Base-by-base conservation (phyloP, 2,329 filamentous ascomycete genomes). In the Penicillium expansum region DNA sequence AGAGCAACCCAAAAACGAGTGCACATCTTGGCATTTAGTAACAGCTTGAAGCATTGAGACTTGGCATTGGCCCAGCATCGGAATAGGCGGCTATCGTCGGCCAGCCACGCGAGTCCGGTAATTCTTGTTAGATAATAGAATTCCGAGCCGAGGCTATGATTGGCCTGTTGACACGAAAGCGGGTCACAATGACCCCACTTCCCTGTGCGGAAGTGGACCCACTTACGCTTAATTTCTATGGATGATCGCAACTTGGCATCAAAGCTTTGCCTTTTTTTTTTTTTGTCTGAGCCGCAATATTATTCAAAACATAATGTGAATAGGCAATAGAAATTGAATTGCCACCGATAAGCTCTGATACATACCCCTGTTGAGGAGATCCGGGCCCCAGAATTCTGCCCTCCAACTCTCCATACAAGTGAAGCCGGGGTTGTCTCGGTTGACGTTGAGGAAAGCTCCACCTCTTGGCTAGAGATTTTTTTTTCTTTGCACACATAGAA, bases 91-190 rank as follows among this genome's bases (percentile, higher is more conserved):
- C 48, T 64, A 63, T 41, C 32, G 4, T 57, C 62, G 62, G 45
- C 42, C 45, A 52, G 38, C 52, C 42, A 57, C 39, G 30, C 45
- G 52, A 33, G 48, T 43, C 44, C 55, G 52, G 59, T 10, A 48
- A 58, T 62, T 62, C 52, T 52, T 57, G 42, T 64, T 64, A 62
- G 45, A 51, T 64, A 64, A 64, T 64, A 48, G 44, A 41, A 45
- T 38, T 32, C 47, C 38, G 38, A 43, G 13, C 59, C 60, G 61
- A 63, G 14, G 0, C 2, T 1, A 0, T 57, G 2, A 58, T 62
- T 64, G 57, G 62, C 7, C 0, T 0, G 5, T 8, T 13, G 0
- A 4, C 30, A 5, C 16, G 6, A 14, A 41, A 49, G 57, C 37
- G 52, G 62, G 38, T 5, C n/a, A 50, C 3, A 2, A 8, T 4